Evolutionary conservation across 345 rosid species (phyloP).

Genomic region (Populus simonii): DNA sequence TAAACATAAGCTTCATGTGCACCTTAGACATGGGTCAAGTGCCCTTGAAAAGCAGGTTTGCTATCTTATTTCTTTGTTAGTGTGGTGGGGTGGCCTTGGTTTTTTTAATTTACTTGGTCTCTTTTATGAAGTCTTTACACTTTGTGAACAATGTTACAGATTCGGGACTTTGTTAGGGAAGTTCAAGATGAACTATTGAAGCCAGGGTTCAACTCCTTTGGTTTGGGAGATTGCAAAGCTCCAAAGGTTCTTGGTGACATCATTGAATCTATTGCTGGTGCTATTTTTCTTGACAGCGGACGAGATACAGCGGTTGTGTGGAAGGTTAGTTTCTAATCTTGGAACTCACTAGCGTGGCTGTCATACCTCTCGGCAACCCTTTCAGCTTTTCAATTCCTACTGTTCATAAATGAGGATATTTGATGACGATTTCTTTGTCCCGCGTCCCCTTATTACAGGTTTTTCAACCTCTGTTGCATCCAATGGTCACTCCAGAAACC

Average conservation of each 20-base stretch:
- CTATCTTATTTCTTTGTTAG: conserved; percentile 12
- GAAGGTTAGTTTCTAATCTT: conserved; percentile 56
- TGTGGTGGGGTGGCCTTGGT: not conserved
- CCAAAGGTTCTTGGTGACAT: conserved; percentile 99
- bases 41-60: conserved; percentile 96
- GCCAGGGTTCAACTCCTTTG: conserved; percentile 96
- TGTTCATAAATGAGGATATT: not conserved
- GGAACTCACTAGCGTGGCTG: not conserved
- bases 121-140: conserved; percentile 10
- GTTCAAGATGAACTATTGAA: conserved; percentile 68
- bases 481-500: conserved; percentile 98
- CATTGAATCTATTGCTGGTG: conserved; percentile 94
- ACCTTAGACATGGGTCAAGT: conserved; percentile 91
- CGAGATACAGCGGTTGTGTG: conserved; percentile 77
- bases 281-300: conserved; percentile 86
- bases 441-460: conserved; percentile 39
- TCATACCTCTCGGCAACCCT: not conserved
- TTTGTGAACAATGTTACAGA: conserved; percentile 41
- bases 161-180: conserved; percentile 90
- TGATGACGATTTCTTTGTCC: not conserved
- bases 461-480: conserved; percentile 88
- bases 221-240: conserved; percentile 97
- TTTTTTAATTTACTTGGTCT: conserved; percentile 1
- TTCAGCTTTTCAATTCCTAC: not conserved
- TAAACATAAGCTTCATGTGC: conserved; percentile 84